phyloP scores from a whole-genome alignment of 495 filamentous ascomycete species.

The Penicillium taxi region DNA sequence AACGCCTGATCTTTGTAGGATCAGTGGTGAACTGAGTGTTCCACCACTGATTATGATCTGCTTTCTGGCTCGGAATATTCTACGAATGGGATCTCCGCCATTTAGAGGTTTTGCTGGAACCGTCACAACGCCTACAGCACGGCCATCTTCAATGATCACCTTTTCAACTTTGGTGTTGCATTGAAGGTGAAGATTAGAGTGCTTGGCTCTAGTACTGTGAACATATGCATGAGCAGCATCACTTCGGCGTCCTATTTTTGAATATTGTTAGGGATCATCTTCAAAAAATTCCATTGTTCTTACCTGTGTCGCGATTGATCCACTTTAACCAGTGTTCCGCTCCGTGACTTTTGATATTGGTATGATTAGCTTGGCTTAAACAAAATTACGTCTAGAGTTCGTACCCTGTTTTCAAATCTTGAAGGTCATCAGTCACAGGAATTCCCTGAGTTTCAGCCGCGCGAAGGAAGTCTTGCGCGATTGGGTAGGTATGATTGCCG shows the following conservation, averaged over 20 bases:
- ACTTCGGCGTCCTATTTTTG: constrained; percentile 35
- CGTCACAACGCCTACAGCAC: constrained; percentile 54
- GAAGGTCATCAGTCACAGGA: constrained; percentile 60
- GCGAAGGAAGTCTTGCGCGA: constrained; percentile 71
- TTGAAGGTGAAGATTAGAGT: constrained; percentile 66
- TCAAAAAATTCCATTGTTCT: background rate
- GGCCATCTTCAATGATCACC: constrained; percentile 63
- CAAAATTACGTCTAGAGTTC: constrained; percentile 2
- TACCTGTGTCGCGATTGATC: constrained; percentile 59
- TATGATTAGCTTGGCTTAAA: background rate
- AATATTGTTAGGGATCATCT: constrained; percentile 1
- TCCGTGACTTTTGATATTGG: constrained; percentile 20
- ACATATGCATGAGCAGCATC: constrained; percentile 74
- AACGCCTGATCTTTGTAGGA: constrained; percentile 69
- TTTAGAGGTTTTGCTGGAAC: constrained; percentile 48
- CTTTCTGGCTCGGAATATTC: constrained; percentile 63
- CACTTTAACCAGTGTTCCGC: constrained; percentile 50
- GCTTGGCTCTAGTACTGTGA: constrained; percentile 56
- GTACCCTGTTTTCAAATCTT: constrained; percentile 58
- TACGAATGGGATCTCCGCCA: constrained; percentile 38
- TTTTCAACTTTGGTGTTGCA: constrained; percentile 80
- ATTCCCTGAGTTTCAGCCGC: constrained; percentile 73
- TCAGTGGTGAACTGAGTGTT: constrained; percentile 69
- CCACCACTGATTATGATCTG: constrained; percentile 73
- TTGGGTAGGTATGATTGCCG: constrained; percentile 64